Percentiles rank a stretch among this genome's conserved stretches.
These are phyloP conservation scores for Aureobasidium pullulans DNA, from an alignment of 2,329 filamentous ascomycete genomes.

Conservation along the genomic window DNA sequence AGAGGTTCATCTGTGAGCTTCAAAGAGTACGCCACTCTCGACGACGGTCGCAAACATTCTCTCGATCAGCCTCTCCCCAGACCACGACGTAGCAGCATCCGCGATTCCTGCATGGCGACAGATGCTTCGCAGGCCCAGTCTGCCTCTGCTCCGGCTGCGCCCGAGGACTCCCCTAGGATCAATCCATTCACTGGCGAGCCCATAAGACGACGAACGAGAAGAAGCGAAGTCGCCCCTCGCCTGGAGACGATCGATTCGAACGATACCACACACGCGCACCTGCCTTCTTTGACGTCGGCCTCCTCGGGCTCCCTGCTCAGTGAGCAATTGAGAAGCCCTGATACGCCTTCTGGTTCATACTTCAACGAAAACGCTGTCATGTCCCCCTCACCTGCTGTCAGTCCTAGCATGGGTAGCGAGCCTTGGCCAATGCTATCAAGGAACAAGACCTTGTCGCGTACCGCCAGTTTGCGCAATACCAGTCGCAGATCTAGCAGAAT, in stretches of 20 bases:
- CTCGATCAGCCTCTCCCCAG: slow-evolving; percentile 32
- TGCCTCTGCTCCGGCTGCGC: slow-evolving; percentile 6
- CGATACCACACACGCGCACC: slow-evolving; percentile 18
- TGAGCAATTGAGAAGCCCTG: slow-evolving; percentile 27
- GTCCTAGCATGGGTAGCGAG: slow-evolving; percentile 23
- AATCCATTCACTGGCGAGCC: slow-evolving; percentile 17
- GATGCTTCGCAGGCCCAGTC: not conserved
- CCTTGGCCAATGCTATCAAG: slow-evolving; percentile 15
- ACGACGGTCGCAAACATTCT: slow-evolving; percentile 31
- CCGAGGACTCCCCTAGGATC: slow-evolving; percentile 12
- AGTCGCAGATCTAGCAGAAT: slow-evolving; percentile 42
- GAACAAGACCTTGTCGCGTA: slow-evolving; percentile 22
- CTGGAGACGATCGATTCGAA: slow-evolving; percentile 14
- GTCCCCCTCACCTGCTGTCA: slow-evolving; percentile 31
- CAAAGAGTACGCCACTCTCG: slow-evolving; percentile 32
- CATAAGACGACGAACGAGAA: slow-evolving; percentile 15
- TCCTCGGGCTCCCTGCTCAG: slow-evolving; percentile 32
- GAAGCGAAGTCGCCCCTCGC: slow-evolving; percentile 13
- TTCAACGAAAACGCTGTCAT: slow-evolving; percentile 22
- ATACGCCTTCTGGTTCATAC: not conserved
- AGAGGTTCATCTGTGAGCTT: slow-evolving; percentile 35
- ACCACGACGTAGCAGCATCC: slow-evolving; percentile 2
- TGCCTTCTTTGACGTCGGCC: slow-evolving; percentile 36
- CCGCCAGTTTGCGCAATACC: slow-evolving; percentile 27
- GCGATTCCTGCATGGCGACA: not conserved